Evolutionary conservation across 1,139 yeast species (phyloP).

Genomic region (Scheffersomyces titani): DNA sequence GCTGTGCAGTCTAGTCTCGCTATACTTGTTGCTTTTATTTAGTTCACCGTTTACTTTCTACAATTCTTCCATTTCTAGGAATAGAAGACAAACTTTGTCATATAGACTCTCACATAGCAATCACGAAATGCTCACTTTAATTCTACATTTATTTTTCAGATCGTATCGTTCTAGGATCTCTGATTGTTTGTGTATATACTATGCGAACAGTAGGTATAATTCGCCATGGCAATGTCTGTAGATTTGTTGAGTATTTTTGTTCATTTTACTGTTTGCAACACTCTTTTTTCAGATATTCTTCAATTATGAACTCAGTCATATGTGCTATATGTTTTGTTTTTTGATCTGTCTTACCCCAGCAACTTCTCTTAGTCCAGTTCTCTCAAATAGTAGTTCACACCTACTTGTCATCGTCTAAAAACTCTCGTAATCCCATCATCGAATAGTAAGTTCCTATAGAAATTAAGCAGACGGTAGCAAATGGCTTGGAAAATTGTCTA

Average conservation of each 20-base stretch:
- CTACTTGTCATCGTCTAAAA: constrained; percentile 25
- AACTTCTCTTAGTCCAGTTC: neutral
- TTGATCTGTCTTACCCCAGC: neutral
- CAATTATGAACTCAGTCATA: neutral
- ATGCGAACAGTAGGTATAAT: neutral
- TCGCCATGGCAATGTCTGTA: neutral
- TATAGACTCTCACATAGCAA: neutral
- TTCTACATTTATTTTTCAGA: too few species aligned
- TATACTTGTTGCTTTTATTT: too few species aligned
- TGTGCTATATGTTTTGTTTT: neutral
- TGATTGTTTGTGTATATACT: neutral
- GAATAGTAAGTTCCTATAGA: constrained; percentile 45
- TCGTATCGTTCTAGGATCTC: neutral
- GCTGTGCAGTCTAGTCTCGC: neutral
- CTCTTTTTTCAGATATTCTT: neutral
- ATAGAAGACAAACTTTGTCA: neutral
- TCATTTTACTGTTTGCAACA: too few species aligned
- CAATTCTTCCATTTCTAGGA: neutral
- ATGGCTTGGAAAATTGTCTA: constrained; percentile 42
- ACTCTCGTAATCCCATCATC: constrained; percentile 38
- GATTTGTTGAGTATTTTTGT: neutral
- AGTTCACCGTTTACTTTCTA: neutral
- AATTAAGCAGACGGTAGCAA: constrained; percentile 36
- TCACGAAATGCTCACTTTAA: neutral
- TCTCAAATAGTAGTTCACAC: neutral